phyloP scores from a whole-genome alignment of 2,329 filamentous ascomycete genomes.

The Akanthomyces dipterigenus region DNA sequence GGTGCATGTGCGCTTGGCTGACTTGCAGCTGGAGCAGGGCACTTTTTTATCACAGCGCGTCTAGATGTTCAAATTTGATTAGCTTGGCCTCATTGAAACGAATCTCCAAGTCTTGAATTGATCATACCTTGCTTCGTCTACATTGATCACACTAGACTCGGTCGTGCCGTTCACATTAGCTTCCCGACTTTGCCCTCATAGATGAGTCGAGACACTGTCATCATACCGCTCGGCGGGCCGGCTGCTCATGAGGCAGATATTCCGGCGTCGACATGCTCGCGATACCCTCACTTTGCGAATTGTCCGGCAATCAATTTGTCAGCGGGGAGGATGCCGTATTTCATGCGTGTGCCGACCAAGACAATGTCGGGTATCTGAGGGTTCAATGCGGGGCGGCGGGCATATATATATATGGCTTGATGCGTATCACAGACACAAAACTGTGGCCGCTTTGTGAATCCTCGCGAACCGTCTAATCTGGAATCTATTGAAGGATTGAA shows the following conservation, averaged over 20 bases:
- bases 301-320: no score
- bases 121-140: slow-evolving; percentile 20
- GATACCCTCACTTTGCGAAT: neutral
- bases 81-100: neutral
- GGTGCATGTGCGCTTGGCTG: slow-evolving; percentile 46
- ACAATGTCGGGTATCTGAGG: neutral
- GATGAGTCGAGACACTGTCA: neutral
- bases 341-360: no score
- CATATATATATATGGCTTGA: neutral
- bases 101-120: neutral
- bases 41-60: slow-evolving; percentile 49
- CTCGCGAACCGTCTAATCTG: neutral
- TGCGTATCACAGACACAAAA: neutral
- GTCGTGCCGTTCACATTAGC: neutral
- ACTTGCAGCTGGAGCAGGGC: slow-evolving; percentile 52
- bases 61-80: neutral
- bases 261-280: neutral
- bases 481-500: neutral
- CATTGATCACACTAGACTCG: slow-evolving; percentile 27
- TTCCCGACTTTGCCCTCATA: neutral
- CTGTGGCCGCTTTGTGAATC: no score
- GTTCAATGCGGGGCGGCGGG: neutral
- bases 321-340: no score
- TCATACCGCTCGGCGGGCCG: slow-evolving; percentile 9
- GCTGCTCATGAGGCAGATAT: slow-evolving; percentile 2